phyloP scores from a whole-genome alignment of 1,139 yeast species.

The Pneumocystis canis region DNA sequence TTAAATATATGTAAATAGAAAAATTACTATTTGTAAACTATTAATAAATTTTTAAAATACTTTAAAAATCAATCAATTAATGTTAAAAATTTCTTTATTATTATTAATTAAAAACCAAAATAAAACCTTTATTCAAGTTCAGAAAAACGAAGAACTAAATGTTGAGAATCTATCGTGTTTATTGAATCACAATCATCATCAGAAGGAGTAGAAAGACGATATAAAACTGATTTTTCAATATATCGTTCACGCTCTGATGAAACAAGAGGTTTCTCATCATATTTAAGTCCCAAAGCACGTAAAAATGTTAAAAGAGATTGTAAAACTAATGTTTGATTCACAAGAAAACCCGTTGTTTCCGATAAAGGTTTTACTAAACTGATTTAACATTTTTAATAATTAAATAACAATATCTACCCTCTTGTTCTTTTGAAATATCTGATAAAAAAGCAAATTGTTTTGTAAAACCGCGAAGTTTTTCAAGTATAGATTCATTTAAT shows the following conservation, averaged over 20 bases:
- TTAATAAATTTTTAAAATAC: too few relatives aligned
- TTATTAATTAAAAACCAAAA: background rate
- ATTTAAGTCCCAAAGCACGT: background rate
- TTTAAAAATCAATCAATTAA: too few relatives aligned
- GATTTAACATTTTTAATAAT: background rate
- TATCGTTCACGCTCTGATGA: background rate
- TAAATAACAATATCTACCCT: background rate
- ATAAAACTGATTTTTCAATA: background rate
- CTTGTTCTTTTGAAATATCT: slow-evolving; percentile 4
- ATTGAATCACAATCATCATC: background rate
- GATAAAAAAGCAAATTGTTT: slow-evolving; percentile 7
- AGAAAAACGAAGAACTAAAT: background rate
- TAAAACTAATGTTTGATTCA: slow-evolving; percentile 9
- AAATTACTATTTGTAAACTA: too few relatives aligned
- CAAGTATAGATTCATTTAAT: slow-evolving; percentile 3
- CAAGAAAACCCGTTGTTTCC: slow-evolving; percentile 10
- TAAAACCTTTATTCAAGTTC: background rate
- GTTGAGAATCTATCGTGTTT: background rate
- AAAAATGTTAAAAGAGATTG: slow-evolving; percentile 3
- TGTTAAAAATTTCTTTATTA: too few relatives aligned
- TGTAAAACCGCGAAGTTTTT: background rate
- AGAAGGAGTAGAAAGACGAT: background rate
- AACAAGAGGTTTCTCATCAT: background rate
- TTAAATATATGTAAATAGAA: background rate
- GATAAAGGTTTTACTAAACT: slow-evolving; percentile 7